Conservation (phyloP, 352 stramenopile genomes). For the Pythium periplocum region DNA sequence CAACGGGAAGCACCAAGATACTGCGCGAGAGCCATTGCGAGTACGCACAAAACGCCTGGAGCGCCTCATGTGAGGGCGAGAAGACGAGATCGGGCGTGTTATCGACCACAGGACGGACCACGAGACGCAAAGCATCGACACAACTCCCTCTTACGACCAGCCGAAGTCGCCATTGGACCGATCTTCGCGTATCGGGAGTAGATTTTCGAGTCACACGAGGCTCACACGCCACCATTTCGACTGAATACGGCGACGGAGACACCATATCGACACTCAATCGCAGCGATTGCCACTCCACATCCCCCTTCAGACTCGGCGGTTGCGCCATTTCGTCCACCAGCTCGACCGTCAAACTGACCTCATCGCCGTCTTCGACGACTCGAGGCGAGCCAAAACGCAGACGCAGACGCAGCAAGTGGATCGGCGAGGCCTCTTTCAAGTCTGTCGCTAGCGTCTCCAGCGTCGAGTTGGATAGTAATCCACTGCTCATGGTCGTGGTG, state of each 20-base stretch:
- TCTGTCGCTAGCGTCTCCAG: constrained; percentile 5
- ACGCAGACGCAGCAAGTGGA: constrained; percentile 34
- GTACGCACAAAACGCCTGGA: constrained; percentile 32
- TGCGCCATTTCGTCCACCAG: constrained; percentile 60
- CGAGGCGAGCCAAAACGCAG: constrained; percentile 36
- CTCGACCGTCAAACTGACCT: constrained; percentile 36
- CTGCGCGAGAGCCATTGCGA: constrained; percentile 25
- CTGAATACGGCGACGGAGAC: neutral
- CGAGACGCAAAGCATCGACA: neutral
- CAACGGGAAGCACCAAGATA: constrained; percentile 34
- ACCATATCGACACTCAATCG: neutral
- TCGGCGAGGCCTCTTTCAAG: neutral
- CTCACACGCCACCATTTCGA: neutral
- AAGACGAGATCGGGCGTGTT: neutral
- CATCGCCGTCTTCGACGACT: constrained; percentile 14
- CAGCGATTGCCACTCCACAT: no score
- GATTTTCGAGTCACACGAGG: neutral
- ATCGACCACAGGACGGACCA: neutral
- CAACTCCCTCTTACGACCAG: neutral
- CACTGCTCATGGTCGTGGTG: no score
- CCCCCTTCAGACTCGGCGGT: neutral
- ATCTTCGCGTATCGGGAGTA: no score
- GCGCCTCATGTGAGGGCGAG: constrained; percentile 5
- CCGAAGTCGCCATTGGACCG: neutral
- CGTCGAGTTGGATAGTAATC: neutral